These are phyloP conservation scores for Dunaliella sp. DNA, from an alignment of 139 green algal species.

Conservation along the genomic window DNA sequence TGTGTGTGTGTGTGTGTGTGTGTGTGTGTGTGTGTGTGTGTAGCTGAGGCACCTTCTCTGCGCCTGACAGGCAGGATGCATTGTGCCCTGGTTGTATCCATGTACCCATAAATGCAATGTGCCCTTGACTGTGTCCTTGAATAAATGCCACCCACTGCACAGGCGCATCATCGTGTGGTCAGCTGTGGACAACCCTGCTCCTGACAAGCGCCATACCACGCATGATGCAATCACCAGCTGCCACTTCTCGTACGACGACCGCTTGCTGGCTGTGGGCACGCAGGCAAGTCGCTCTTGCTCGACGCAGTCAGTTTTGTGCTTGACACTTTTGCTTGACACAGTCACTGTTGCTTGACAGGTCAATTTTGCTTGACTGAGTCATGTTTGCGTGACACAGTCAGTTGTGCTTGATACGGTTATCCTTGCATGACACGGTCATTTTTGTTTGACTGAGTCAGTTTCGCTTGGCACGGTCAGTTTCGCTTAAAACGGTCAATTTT, in stretches of 20 bases:
- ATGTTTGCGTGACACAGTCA: too few species aligned
- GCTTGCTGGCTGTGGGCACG: slow-evolving; percentile 42
- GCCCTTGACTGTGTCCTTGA: too few species aligned
- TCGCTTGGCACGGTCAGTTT: too few species aligned
- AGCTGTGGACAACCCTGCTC: slow-evolving; percentile 30
- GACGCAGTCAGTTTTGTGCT: background rate
- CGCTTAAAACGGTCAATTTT: too few species aligned
- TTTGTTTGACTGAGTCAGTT: too few species aligned
- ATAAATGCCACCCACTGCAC: background rate
- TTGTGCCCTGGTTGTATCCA: too few species aligned
- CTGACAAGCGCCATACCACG: slow-evolving; percentile 56
- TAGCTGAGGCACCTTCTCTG: too few species aligned
- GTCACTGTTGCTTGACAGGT: slow-evolving; percentile 1
- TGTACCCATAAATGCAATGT: too few species aligned
- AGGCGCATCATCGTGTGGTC: slow-evolving; percentile 41
- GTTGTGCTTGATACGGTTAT: too few species aligned
- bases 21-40: too few species aligned
- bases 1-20: too few species aligned
- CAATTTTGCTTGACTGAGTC: background rate
- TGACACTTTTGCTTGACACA: background rate
- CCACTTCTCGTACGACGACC: slow-evolving; percentile 42
- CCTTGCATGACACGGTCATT: too few species aligned
- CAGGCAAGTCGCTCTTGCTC: slow-evolving; percentile 20
- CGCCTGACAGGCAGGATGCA: background rate
- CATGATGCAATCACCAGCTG: slow-evolving; percentile 52